phyloP scores from a whole-genome alignment of 164 flowering plant genomes.

The Stephania yunnanensis region DNA sequence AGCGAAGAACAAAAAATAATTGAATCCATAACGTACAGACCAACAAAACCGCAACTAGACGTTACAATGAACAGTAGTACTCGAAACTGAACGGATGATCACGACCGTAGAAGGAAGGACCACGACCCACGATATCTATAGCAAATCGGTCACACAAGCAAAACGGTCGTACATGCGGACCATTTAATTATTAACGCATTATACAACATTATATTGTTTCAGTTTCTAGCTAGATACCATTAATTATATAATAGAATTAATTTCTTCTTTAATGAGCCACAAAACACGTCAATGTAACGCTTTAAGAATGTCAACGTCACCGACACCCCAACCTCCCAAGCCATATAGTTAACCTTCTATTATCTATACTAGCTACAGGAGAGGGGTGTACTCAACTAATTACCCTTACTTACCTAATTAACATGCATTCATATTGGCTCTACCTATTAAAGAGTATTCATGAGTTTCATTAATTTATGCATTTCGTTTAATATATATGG shows the following conservation, averaged over 20 bases:
- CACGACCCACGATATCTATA: too few species aligned
- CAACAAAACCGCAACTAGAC: too few species aligned
- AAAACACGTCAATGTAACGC: neutral
- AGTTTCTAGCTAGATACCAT: neutral
- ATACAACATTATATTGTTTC: too few species aligned
- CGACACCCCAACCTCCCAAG: neutral
- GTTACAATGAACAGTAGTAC: neutral
- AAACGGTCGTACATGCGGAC: too few species aligned
- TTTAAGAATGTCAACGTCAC: neutral
- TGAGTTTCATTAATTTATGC: neutral
- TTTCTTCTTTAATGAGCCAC: neutral
- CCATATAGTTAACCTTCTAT: neutral
- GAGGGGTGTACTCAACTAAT: neutral
- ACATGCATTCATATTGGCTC: neutral
- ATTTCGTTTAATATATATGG: neutral
- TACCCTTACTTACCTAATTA: neutral
- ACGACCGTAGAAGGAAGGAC: too few species aligned
- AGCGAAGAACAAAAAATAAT: neutral
- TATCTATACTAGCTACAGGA: neutral
- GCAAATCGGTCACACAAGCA: too few species aligned
- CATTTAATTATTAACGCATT: too few species aligned
- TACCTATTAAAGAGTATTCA: neutral
- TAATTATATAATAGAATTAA: neutral
- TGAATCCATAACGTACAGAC: too few species aligned
- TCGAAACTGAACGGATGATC: neutral